Evolutionary conservation across 176 grass and related monocot genomes (phyloP).

Genomic region (sorghum (Sorghum bicolor)): Sorghum_bicolor_NCBIv3 NC_012876.2:2992001-2992500

Average conservation of each 20-base stretch:
- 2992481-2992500: no score
- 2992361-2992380: no score
- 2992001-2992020: neutral
- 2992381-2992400: no score
- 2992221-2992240: neutral
- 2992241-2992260: neutral
- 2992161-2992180: neutral
- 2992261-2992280: constrained; percentile 11
- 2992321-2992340: neutral
- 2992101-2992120: neutral
- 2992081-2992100: neutral
- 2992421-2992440: no score
- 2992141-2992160: neutral
- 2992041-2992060: neutral
- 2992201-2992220: no score
- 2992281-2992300: neutral
- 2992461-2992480: no score
- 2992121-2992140: neutral
- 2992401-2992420: no score
- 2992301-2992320: neutral
- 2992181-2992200: neutral
- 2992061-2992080: neutral
- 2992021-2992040: neutral
- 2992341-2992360: no score
- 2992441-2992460: no score